phyloP scores from a whole-genome alignment of 176 grass and related monocot species.

The Olyra latifolia region DNA sequence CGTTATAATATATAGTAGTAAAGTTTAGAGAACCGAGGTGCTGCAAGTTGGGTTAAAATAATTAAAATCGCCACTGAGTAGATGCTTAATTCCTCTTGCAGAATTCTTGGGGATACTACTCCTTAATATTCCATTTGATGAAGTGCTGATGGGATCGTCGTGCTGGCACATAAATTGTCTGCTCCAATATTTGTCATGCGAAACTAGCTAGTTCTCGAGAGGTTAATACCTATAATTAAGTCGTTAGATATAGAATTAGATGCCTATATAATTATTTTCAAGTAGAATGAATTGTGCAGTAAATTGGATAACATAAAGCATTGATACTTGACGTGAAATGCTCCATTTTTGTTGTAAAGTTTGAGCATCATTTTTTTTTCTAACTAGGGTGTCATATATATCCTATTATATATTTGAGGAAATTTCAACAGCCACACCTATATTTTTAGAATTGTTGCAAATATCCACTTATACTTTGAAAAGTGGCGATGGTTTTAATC shows the following conservation, averaged over 20 bases:
- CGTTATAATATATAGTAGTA: neutral
- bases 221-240: neutral
- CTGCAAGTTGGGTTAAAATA: conserved; percentile 1
- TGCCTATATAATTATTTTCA: neutral
- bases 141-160: neutral
- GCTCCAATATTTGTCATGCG: neutral
- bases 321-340: neutral
- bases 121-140: conserved; percentile 3
- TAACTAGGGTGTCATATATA: too few relatives aligned
- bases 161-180: neutral
- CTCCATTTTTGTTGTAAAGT: neutral
- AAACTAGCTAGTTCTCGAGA: neutral
- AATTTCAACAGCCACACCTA: too few relatives aligned
- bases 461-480: too few relatives aligned
- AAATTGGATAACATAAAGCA: neutral
- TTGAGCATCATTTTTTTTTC: neutral
- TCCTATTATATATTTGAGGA: too few relatives aligned
- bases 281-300: neutral
- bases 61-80: neutral
- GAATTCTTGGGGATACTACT: neutral
- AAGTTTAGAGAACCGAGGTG: neutral
- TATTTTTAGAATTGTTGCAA: too few relatives aligned
- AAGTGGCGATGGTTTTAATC: too few relatives aligned
- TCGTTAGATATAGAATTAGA: too few relatives aligned
- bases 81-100: conserved; percentile 24